phyloP scores from a whole-genome alignment of 352 stramenopile genomes.

The Pythium brachiatum region DNA sequence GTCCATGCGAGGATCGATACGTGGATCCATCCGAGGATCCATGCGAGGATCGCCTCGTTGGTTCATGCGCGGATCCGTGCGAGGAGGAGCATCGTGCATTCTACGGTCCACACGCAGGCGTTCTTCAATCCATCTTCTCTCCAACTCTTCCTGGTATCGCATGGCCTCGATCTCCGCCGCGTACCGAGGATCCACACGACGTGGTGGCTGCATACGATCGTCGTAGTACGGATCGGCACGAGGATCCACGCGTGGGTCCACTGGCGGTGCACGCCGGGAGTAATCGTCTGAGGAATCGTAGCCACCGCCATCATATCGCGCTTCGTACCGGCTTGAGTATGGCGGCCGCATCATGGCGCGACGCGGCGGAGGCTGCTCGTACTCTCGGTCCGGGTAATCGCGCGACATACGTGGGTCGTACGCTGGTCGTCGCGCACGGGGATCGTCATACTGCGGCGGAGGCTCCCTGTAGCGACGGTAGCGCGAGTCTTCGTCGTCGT shows the following conservation, averaged over 20 bases:
- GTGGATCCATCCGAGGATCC: not conserved
- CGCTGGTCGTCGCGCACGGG: not conserved
- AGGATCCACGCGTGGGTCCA: not conserved
- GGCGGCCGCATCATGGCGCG: not conserved
- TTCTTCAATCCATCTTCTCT: not conserved
- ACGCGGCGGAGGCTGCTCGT: not conserved
- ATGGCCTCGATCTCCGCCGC: not conserved
- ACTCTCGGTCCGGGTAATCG: not conserved
- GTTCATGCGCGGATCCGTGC: not conserved
- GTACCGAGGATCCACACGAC: not conserved
- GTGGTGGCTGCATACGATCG: not conserved
- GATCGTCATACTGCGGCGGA: constrained; percentile 2
- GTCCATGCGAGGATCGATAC: not conserved
- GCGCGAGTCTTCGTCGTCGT: not conserved
- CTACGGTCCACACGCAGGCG: not conserved
- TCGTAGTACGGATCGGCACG: not conserved
- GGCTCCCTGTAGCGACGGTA: not conserved
- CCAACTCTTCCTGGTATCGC: constrained; percentile 1
- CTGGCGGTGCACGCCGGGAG: not conserved
- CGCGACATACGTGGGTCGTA: not conserved
- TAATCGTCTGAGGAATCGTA: not conserved
- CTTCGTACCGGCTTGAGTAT: not conserved
- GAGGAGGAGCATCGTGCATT: not conserved
- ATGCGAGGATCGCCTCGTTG: not conserved
- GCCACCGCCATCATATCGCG: not conserved